phyloP scores from a whole-genome alignment of 768 basidiomycete genomes.

The Tulasnella sp. region DNA sequence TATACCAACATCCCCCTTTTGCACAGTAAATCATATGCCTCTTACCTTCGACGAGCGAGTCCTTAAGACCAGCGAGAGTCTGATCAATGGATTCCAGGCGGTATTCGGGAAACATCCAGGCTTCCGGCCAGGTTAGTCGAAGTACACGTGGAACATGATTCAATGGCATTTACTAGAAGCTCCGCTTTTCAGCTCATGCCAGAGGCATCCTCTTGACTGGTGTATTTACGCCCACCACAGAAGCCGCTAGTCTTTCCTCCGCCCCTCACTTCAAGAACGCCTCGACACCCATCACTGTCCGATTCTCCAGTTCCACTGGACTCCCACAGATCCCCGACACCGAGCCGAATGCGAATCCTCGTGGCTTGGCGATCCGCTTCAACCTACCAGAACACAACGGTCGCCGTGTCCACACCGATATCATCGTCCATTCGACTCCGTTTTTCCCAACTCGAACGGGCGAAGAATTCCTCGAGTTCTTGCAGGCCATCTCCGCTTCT shows the following conservation, averaged over 20 bases:
- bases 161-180: background rate
- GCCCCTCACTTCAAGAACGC: conserved; percentile 18
- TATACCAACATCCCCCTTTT: too few species aligned
- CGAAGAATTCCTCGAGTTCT: conserved; percentile 18
- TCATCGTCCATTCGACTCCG: conserved; percentile 19
- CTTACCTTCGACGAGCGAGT: conserved; percentile 4
- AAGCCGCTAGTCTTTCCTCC: conserved; percentile 11
- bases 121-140: conserved; percentile 4
- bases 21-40: conserved; percentile 5
- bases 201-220: conserved; percentile 17
- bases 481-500: conserved; percentile 9
- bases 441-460: conserved; percentile 19
- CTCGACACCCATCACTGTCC: conserved; percentile 9
- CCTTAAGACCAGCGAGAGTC: background rate
- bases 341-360: conserved; percentile 20
- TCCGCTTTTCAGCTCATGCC: conserved; percentile 14
- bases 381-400: conserved; percentile 4
- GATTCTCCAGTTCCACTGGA: conserved; percentile 20
- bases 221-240: conserved; percentile 17
- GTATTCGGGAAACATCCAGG: conserved; percentile 13
- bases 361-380: conserved; percentile 20
- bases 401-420: conserved; percentile 19
- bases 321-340: conserved; percentile 19
- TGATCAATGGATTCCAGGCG: conserved; percentile 2
- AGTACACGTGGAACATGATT: too few species aligned